Evolutionary conservation across 2,329 filamentous ascomycete genomes (phyloP).

Genomic region (Alternaria triticina): DNA sequence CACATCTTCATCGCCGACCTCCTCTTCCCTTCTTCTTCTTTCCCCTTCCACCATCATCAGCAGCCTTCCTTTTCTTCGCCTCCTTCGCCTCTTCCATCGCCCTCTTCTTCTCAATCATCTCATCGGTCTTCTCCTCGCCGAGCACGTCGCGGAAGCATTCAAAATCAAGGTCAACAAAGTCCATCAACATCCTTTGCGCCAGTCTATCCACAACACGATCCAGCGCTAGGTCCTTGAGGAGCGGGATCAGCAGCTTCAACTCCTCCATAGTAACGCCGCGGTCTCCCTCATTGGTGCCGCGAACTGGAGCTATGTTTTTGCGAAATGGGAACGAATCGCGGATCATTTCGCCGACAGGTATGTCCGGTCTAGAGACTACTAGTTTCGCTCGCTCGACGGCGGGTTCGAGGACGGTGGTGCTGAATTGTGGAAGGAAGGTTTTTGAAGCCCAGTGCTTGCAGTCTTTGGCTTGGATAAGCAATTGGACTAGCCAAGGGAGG

Average conservation of each 20-base stretch:
- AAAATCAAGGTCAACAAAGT: not conserved
- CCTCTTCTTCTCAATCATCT: not conserved
- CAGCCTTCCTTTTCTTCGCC: not conserved
- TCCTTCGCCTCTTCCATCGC: not conserved
- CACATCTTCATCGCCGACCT: not conserved
- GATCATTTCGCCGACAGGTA: not conserved
- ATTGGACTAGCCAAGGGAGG: not conserved
- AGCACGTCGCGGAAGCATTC: not conserved
- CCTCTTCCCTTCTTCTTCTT: not conserved
- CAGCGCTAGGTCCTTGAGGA: not conserved
- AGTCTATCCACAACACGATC: not conserved
- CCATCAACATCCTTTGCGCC: not conserved
- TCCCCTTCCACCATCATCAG: not conserved
- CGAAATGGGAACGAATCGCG: not conserved
- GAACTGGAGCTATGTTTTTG: not conserved
- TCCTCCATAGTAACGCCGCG: not conserved
- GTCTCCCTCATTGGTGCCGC: not conserved
- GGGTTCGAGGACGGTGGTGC: not conserved
- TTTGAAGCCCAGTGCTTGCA: not conserved
- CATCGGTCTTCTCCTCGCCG: not conserved
- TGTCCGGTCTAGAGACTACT: not conserved
- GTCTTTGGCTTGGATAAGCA: not conserved
- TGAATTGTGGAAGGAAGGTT: not conserved
- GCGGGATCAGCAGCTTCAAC: not conserved
- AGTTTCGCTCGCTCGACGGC: not conserved